Evolutionary conservation across 2,329 filamentous ascomycete genomes (phyloP).

Genomic region (Trematosphaeria pertusa): DNA sequence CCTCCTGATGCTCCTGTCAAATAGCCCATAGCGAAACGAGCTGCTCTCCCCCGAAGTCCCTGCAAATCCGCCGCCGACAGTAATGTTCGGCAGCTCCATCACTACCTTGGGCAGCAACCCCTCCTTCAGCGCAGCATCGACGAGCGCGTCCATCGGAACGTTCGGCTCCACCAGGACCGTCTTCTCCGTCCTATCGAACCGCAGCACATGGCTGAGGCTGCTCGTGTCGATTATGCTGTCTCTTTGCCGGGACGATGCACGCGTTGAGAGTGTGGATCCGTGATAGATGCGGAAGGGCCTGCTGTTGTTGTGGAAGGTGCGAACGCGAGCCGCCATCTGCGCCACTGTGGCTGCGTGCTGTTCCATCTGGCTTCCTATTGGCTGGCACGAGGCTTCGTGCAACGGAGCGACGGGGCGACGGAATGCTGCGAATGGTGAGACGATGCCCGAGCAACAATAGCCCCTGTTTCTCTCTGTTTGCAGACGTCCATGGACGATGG

Average conservation of each 20-base stretch:
- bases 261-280: slow-evolving; percentile 63
- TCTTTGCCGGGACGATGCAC: slow-evolving; percentile 50
- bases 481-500: no score
- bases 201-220: slow-evolving; percentile 55
- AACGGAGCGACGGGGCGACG: no score
- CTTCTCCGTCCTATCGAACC: slow-evolving; percentile 50
- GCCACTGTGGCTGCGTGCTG: slow-evolving; percentile 33
- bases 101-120: slow-evolving; percentile 69
- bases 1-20: slow-evolving; percentile 67
- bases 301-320: slow-evolving; percentile 52
- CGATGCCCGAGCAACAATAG: no score
- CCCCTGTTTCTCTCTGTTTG: no score
- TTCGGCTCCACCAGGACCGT: slow-evolving; percentile 69
- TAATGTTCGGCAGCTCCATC: slow-evolving; percentile 76
- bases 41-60: slow-evolving; percentile 72
- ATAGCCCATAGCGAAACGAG: slow-evolving; percentile 71
- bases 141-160: slow-evolving; percentile 70
- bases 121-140: slow-evolving; percentile 62
- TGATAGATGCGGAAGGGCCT: slow-evolving; percentile 64
- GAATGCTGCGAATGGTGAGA: no score
- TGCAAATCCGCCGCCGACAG: slow-evolving; percentile 70
- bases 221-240: slow-evolving; percentile 58
- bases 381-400: background rate
- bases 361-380: slow-evolving; percentile 29
- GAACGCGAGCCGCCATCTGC: slow-evolving; percentile 44